These are phyloP conservation scores for Trichomonas vaginalis DNA, from an alignment of 208 protist species.

Conservation along the genomic window DNA sequence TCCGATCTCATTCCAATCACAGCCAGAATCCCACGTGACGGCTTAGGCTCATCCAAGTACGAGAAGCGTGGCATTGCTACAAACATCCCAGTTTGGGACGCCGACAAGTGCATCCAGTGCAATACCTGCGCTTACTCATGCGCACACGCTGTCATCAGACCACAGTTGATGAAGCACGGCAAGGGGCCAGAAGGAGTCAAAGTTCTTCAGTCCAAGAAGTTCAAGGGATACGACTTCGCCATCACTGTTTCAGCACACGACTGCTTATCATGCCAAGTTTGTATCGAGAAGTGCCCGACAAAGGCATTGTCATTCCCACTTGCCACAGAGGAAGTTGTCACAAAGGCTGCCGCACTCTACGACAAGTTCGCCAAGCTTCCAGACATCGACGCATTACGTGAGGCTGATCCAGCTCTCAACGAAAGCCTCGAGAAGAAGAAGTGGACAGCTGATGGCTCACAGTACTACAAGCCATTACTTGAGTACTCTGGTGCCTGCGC, in stretches of 20 bases:
- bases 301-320: neutral
- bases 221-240: neutral
- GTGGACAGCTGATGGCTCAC: neutral
- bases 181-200: neutral
- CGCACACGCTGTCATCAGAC: neutral
- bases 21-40: neutral
- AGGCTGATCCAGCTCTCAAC: neutral
- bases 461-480: conserved; percentile 48
- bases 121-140: neutral
- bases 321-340: neutral
- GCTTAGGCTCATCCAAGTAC: neutral
- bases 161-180: neutral
- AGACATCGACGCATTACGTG: neutral
- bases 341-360: neutral
- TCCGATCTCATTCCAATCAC: neutral
- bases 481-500: conserved; percentile 56
- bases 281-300: neutral
- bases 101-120: neutral
- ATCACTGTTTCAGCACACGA: neutral
- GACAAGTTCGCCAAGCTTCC: neutral
- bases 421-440: neutral
- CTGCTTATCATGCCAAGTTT: neutral
- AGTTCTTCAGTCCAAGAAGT: neutral
- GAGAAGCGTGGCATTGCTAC: neutral
- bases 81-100: neutral